Conservation (phyloP, 2,329 filamentous ascomycete species). For the Monosporascus ibericus region DNA sequence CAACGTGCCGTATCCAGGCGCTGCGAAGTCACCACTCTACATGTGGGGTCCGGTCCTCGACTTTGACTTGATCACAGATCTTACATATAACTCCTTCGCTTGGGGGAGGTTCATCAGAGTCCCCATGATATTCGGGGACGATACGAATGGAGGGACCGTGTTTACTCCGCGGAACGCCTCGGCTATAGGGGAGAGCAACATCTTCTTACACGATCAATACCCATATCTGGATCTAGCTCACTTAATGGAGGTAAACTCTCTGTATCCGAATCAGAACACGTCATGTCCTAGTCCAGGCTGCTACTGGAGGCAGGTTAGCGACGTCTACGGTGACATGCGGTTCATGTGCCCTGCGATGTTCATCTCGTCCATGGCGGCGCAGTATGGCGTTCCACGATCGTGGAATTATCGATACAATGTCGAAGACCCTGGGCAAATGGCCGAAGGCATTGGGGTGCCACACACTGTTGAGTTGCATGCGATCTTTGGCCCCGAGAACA, state of each 20-base stretch:
- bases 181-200: constrained; percentile 41
- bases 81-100: constrained; percentile 42
- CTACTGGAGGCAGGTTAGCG: constrained; percentile 53
- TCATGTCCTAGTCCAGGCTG: constrained; percentile 42
- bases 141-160: constrained; percentile 59
- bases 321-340: constrained; percentile 58
- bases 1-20: constrained; percentile 33
- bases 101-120: constrained; percentile 47
- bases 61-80: constrained; percentile 42
- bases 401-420: constrained; percentile 71
- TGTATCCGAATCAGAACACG: constrained; percentile 48
- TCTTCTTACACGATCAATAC: constrained; percentile 53
- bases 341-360: constrained; percentile 59
- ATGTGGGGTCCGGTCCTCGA: constrained; percentile 53
- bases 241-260: constrained; percentile 41
- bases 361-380: constrained; percentile 36
- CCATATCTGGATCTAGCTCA: constrained; percentile 46
- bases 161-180: constrained; percentile 48
- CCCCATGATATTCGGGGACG: constrained; percentile 49
- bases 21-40: constrained; percentile 34
- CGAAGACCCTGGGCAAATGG: constrained; percentile 47
- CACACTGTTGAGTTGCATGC: constrained; percentile 63
- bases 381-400: constrained; percentile 31
- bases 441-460: constrained; percentile 53
- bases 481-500: constrained; percentile 60